Base-by-base conservation (phyloP, 2,329 filamentous ascomycete genomes). In the Parascedosporium putredinis region DNA sequence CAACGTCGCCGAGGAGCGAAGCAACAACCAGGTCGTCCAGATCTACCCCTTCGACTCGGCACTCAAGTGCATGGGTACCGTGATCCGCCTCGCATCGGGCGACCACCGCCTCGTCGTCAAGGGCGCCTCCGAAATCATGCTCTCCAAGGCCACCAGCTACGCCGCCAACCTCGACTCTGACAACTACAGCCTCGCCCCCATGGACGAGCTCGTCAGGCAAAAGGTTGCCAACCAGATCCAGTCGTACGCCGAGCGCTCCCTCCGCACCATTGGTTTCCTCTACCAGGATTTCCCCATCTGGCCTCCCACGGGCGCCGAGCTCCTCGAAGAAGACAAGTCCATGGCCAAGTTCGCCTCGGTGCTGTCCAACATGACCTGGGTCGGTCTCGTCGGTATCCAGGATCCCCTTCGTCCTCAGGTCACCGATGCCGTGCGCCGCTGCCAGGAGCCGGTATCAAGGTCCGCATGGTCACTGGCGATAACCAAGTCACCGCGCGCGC, bases 261-360 rank as follows among this genome's bases (percentile, higher is more conserved):
- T 91, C 10, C 80, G 86, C 45, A 88, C 85, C 0, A 88, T 91
- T 49, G 85, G 79, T 16, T 72, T 90, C 54, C 74, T 86, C 4
- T 89, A 86, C 64, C 76, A 78, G 43, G 87, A 93, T 55, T 88
- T 86, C 86, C 31, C 33, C 9, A n/a, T 18, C 9, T 48, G 46
- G 46, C 46, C 46, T 23, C 46, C 46, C 1, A 12, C 20, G 12
- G 31, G 20, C 5, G 31, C 33, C 22, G 46, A 24, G 7, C 20
- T 34, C 16, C 46, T 48, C 46, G 80, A 86, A 14, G 61, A 60
- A 6, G 74, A 73, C 8, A 59, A 75, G 47, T 66, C 81, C 57
- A 62, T 75, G 44, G 46, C 34, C 16, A 29, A 42, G 24, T 31
- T 49, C 23, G 22, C 46, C 12, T 66, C 70, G 36, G 75, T 81